A percentile compares a stretch with the other conserved stretches of the same genome.
phyloP scores from a whole-genome alignment of 202 grass and related monocot species.

The Digitaria exilis region DNA sequence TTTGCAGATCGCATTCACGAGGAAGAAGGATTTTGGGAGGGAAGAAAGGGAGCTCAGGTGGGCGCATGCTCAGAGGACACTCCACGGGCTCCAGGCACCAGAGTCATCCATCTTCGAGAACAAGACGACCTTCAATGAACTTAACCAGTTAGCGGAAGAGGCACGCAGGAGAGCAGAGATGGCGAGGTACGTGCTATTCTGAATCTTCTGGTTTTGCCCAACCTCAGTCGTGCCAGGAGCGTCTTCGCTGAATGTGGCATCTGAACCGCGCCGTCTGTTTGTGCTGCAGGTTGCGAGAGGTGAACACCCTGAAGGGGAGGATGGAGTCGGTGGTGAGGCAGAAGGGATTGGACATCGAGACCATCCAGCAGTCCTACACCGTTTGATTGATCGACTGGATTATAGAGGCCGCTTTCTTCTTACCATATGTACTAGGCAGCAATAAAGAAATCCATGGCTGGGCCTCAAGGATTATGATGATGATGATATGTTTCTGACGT shows the following conservation, averaged over 20 bases:
- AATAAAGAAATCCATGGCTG: conserved; percentile 14
- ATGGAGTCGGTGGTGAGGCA: conserved; percentile 75
- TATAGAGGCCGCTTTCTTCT: neutral
- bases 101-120: conserved; percentile 52
- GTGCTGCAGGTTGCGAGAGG: conserved; percentile 62
- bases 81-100: conserved; percentile 68
- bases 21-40: conserved; percentile 82
- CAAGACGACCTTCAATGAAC: conserved; percentile 56
- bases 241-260: conserved; percentile 5
- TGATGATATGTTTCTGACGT: neutral
- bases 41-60: conserved; percentile 84
- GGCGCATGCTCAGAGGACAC: conserved; percentile 84
- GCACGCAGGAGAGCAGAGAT: conserved; percentile 80
- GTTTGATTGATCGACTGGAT: conserved; percentile 45
- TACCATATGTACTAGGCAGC: conserved; percentile 28
- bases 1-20: conserved; percentile 76
- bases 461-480: neutral
- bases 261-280: neutral
- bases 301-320: conserved; percentile 70
- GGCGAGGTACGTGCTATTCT: conserved; percentile 48
- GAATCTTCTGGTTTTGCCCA: neutral
- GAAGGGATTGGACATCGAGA: conserved; percentile 81
- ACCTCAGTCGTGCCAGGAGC: neutral
- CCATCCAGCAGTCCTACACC: conserved; percentile 77
- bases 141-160: conserved; percentile 82